Evolutionary conservation across 192 early-diverging fungal species (phyloP).

Genomic region (Rhizophlyctis rosea): DNA sequence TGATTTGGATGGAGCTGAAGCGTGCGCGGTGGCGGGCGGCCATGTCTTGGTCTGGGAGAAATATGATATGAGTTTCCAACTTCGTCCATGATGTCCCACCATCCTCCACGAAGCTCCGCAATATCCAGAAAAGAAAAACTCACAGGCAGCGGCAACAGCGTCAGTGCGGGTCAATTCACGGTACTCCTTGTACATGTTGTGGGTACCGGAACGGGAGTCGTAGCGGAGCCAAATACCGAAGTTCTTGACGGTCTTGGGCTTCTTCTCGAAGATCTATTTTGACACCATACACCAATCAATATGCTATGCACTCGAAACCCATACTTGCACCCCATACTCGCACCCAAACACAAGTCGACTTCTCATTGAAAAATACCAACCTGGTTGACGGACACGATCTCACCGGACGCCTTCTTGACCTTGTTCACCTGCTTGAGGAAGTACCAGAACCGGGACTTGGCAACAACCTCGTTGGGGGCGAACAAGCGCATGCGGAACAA

Average conservation of each 20-base stretch:
- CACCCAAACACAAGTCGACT: neutral
- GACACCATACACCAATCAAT: neutral
- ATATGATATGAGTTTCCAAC: neutral
- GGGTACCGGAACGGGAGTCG: slow-evolving; percentile 98
- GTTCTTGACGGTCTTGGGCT: slow-evolving; percentile 91
- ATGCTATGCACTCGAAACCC: too few relatives aligned
- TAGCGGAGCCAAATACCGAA: slow-evolving; percentile 99
- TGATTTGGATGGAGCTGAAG: slow-evolving; percentile 97
- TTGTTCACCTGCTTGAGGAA: slow-evolving; percentile 98
- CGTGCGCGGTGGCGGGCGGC: slow-evolving; percentile 98
- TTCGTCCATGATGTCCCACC: neutral
- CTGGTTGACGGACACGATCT: slow-evolving; percentile 97
- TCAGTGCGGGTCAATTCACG: slow-evolving; percentile 84
- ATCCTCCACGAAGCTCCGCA: neutral
- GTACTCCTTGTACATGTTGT: slow-evolving; percentile 99
- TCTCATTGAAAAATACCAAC: slow-evolving; percentile 39
- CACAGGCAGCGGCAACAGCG: slow-evolving; percentile 57
- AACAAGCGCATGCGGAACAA: slow-evolving; percentile 99
- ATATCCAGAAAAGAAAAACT: slow-evolving; percentile 23
- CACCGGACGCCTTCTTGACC: slow-evolving; percentile 98
- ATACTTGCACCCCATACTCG: too few relatives aligned
- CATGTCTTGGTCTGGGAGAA: slow-evolving; percentile 86
- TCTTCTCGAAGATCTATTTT: slow-evolving; percentile 85
- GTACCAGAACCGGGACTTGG: slow-evolving; percentile 99
- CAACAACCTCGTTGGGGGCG: slow-evolving; percentile 96